Base-by-base conservation (phyloP, 2,329 filamentous ascomycete genomes). In the Hymenoscyphus occultus region DNA sequence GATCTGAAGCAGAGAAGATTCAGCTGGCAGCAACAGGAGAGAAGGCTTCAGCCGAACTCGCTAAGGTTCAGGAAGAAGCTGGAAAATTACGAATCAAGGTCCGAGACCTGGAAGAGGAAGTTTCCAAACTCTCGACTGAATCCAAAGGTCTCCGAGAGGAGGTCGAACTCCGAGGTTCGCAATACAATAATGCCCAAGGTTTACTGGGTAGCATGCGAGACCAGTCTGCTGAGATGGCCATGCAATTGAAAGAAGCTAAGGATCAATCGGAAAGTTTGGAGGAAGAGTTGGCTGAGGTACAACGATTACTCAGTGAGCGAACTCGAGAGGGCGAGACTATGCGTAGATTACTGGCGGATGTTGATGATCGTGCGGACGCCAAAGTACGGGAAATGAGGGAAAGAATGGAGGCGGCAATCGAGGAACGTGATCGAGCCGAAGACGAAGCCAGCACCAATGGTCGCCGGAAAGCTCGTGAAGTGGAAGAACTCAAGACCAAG, bases 241-340 rank as follows among this genome's bases (percentile, higher is more conserved):
- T 92, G 70, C 95, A 97, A 78, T 90, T 97, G 78, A 96, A 95
- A 77, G 95, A 99, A 78, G 87, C 91, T 0, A 88, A 90, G 67
- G 86, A 89, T 60, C 89, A 92, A 70, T 90, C 89, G 48, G 93
- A 97, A 73, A 91, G 89, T 65, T 81, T 98, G 0, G 94, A 97
- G 74, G 95, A 99, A 78, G 95, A 99, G 76, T 83, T 98, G 0
- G 86, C 87, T 0, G 95, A 99, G 77, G 90, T 93, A 2, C 93
- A 96, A 75, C 86, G 92, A 65, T 84, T 97, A 67, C 84, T 99
- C 1, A 87, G 86, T 61, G 95, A 99, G 77, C 88, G 95, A 32
- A 94, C 92, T 3, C 87, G 95, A 56, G 95, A 99, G 78, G 91
- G 88, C 32, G 94, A 98, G 79, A 97, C 92, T 0, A 98, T 99